These are phyloP conservation scores for Septoria petroselini DNA, from an alignment of 2,329 filamentous ascomycete species.

Conservation along the genomic window DNA sequence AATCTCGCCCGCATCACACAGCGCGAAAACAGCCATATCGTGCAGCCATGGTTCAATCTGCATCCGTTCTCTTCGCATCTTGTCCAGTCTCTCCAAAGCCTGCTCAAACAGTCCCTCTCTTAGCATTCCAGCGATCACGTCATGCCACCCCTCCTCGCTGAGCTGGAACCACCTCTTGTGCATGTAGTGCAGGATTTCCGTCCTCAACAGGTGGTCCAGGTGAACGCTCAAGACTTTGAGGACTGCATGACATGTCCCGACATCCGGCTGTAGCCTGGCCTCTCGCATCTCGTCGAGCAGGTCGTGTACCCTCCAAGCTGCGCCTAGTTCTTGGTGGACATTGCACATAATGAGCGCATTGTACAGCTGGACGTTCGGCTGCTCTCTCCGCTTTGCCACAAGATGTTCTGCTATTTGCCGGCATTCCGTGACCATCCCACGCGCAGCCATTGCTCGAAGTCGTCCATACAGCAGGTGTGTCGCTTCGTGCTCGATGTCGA, in stretches of 20 bases:
- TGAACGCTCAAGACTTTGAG: conserved; percentile 76
- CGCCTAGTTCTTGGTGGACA: conserved; percentile 61
- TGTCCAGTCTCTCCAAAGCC: conserved; percentile 66
- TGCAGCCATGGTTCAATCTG: conserved; percentile 69
- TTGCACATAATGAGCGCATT: conserved; percentile 73
- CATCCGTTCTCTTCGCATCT: conserved; percentile 58
- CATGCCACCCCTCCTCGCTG: conserved; percentile 60
- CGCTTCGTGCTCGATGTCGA: conserved; percentile 17
- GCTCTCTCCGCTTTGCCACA: conserved; percentile 54
- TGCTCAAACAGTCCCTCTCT: conserved; percentile 80
- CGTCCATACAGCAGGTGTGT: conserved; percentile 48
- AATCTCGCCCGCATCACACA: conserved; percentile 69
- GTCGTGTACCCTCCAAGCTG: conserved; percentile 58
- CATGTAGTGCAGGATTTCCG: conserved; percentile 70
- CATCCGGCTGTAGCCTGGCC: conserved; percentile 61
- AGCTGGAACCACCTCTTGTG: conserved; percentile 67
- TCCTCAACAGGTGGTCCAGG: conserved; percentile 75
- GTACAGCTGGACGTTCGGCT: conserved; percentile 62
- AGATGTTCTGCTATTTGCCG: conserved; percentile 56
- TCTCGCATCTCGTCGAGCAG: conserved; percentile 71
- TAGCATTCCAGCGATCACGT: conserved; percentile 69
- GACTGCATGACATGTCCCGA: conserved; percentile 66
- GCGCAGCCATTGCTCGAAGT: conserved; percentile 44
- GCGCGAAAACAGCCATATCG: conserved; percentile 70
- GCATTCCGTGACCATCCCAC: conserved; percentile 42